phyloP scores from a whole-genome alignment of 257 asterid genomes.

The Leptodermis oblonga region DNA sequence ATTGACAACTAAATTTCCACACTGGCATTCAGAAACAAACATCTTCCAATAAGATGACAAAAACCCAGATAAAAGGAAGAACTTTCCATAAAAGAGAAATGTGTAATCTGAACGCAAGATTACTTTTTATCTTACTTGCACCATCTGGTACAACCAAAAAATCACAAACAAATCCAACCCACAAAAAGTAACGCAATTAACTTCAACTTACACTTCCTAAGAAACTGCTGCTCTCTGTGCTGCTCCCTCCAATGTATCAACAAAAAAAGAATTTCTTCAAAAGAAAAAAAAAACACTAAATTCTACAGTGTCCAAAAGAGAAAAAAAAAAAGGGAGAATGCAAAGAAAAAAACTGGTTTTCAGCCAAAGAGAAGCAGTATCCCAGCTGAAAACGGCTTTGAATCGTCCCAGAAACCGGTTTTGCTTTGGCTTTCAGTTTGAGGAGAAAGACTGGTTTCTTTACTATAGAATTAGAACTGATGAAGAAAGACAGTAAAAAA shows the following conservation, averaged over 20 bases:
- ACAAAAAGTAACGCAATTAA: not conserved
- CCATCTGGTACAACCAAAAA: slow-evolving; percentile 15
- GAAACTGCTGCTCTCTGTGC: slow-evolving; percentile 12
- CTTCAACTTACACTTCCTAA: slow-evolving; percentile 11
- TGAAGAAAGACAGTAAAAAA: slow-evolving; percentile 13
- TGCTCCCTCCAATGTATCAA: slow-evolving; percentile 12
- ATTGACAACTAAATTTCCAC: not conserved
- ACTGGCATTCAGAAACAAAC: not conserved
- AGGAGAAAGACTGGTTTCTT: not conserved
- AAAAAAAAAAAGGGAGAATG: not conserved
- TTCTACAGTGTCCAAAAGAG: slow-evolving; percentile 3
- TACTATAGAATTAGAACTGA: not conserved
- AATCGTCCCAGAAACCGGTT: slow-evolving; percentile 4
- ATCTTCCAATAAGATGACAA: not conserved
- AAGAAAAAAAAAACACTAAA: not conserved
- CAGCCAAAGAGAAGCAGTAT: slow-evolving; percentile 4
- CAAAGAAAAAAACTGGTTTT: not conserved
- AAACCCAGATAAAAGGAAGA: slow-evolving; percentile 4
- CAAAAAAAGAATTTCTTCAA: not conserved
- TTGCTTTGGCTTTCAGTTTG: slow-evolving; percentile 8
- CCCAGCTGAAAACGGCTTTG: slow-evolving; percentile 8
- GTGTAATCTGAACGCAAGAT: not conserved
- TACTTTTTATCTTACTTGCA: not conserved
- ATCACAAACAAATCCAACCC: slow-evolving; percentile 4
- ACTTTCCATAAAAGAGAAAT: slow-evolving; percentile 26